Percentiles rank a stretch among this genome's conserved stretches.
These are phyloP conservation scores for Phragmites australis DNA, from an alignment of 176 grass and related monocot genomes.

Conservation along the genomic window DNA sequence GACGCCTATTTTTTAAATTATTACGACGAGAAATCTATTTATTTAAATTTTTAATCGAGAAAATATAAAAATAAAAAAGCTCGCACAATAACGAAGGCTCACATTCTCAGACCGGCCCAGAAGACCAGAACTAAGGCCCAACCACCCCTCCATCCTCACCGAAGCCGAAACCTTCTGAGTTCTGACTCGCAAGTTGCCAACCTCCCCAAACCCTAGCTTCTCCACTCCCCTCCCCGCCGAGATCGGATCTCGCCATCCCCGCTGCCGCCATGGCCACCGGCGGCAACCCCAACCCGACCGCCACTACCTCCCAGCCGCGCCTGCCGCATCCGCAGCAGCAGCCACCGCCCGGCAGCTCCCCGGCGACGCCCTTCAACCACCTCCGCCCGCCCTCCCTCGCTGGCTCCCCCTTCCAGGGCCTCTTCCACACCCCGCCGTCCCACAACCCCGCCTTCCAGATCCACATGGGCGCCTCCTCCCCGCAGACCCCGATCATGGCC, in stretches of 20 bases:
- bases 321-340: conserved; percentile 30
- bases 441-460: conserved; percentile 88
- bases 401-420: conserved; percentile 59
- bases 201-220: conserved; percentile 46
- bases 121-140: conserved; percentile 22
- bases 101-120: background rate
- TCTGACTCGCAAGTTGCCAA: background rate
- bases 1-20: too few species aligned
- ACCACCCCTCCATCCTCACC: background rate
- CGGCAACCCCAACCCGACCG: conserved; percentile 40
- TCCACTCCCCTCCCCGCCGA: conserved; percentile 9
- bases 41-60: too few species aligned
- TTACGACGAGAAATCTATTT: too few species aligned
- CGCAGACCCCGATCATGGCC: conserved; percentile 46
- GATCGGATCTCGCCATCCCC: conserved; percentile 35
- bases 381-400: conserved; percentile 60
- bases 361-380: conserved; percentile 55
- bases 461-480: conserved; percentile 55
- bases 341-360: conserved; percentile 39
- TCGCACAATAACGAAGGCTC: too few species aligned
- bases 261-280: conserved; percentile 45
- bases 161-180: too few species aligned
- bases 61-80: too few species aligned
- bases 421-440: conserved; percentile 62
- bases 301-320: conserved; percentile 32